A percentile compares a stretch with the other conserved stretches of the same genome.
Evolutionary conservation across 2,329 filamentous ascomycete species (phyloP).

Genomic region (Apiospora rasikravindrae): DNA sequence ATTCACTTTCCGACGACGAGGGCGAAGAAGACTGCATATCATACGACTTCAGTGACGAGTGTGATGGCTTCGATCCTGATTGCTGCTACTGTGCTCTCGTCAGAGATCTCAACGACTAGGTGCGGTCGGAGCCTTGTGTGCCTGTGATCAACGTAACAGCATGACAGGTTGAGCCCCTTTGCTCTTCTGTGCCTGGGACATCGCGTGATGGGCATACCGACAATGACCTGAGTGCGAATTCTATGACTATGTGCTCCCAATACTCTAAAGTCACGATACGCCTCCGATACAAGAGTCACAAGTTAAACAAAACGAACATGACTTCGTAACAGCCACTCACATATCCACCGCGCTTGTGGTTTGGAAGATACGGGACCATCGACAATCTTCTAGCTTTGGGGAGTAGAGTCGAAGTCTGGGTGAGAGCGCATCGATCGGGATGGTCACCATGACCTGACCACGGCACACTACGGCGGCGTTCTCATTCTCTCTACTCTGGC

Average conservation of each 20-base stretch:
- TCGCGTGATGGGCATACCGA: not conserved
- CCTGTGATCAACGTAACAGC: not conserved
- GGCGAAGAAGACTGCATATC: not conserved
- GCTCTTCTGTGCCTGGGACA: not conserved
- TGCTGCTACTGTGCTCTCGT: not conserved
- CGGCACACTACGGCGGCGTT: not conserved
- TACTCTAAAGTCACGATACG: not conserved
- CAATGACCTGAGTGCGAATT: not conserved
- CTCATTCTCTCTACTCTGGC: not conserved
- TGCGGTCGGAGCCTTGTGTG: not conserved
- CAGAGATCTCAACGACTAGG: not conserved
- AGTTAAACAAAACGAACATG: not conserved
- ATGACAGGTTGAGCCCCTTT: not conserved
- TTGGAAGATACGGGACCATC: not conserved
- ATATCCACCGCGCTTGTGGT: too few relatives aligned
- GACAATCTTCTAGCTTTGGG: not conserved
- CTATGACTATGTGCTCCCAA: not conserved
- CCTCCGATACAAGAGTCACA: not conserved
- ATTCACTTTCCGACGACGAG: not conserved
- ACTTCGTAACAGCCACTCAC: not conserved
- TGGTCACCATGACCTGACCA: not conserved
- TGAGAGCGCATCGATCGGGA: not conserved
- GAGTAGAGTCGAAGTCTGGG: not conserved
- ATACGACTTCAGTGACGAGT: not conserved
- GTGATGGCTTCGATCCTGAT: not conserved